Evolutionary conservation across 305 asterid genomes (phyloP), one percentile per base, ranked within the genome.

Genomic region (Ilex paraguariensis): DNA sequence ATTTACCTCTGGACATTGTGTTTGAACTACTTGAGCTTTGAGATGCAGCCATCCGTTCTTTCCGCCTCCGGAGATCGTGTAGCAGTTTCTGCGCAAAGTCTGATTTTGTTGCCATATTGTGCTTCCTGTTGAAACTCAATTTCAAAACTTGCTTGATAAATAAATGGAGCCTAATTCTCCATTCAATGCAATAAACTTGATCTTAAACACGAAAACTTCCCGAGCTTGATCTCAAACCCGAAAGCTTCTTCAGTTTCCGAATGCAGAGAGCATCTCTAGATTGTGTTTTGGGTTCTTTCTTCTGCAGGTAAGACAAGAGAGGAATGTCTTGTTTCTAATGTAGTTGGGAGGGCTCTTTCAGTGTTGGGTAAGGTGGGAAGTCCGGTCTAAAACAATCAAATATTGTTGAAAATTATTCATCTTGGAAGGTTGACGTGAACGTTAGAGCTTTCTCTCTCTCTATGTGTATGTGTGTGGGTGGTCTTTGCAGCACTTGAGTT

Each of bases 1-100:
- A 7, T 56, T 66, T 65, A 81, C 87, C 84, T 78, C 78, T 61
- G 50, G 66, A 30, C 31, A 10, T 48, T 5, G 77, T 70, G 48
- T 68, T 60, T 33, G 69, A 60, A 56, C 56, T 50, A 63, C 73
- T 40, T 2, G 83, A 72, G 65, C 59, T 73, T 57, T 70, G 75
- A 59, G 80, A 44, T 7, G 82, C 73, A 50, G 82, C 63, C 67
- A 81, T 72, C 63, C 77, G 33, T 61, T 82, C 87, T 64, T 82
- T 79, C 28, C 82, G 61, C 17, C 69, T 70, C 54, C 77, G 79
- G 44, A 82, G 87, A 77, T 82, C 87, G 14, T 62, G 72, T 51
- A 82, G 79, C 71, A 82, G 66, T 69, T 82, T 82, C 75, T 82
- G 79, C 6, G 84, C 84, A 30, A 82, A 76, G 59, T 79, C 87